These are phyloP conservation scores for Vicia sativa DNA, from an alignment of 306 rosid genomes.

Conservation along the genomic window DNA sequence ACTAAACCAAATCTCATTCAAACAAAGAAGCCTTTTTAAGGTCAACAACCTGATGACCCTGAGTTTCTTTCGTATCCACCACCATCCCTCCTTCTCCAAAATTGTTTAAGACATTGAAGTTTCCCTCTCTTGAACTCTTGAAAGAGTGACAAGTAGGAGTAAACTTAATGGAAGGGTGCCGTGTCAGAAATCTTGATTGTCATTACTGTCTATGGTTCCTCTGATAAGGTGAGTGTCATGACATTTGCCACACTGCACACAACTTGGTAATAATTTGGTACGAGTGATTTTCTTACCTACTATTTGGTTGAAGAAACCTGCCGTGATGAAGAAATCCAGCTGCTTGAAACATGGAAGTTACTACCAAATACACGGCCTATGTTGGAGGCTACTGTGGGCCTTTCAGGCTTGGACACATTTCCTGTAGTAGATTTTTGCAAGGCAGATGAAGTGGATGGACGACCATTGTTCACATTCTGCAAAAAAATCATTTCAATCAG, in stretches of 20 bases:
- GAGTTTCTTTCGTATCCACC: constrained; percentile 28
- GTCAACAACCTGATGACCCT: constrained; percentile 3
- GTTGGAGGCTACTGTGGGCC: constrained; percentile 42
- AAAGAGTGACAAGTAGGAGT: too few species aligned
- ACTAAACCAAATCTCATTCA: too few species aligned
- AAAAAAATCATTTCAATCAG: constrained; percentile 40
- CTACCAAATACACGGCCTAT: constrained; percentile 45
- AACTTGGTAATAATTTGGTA: constrained; percentile 21
- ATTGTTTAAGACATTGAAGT: neutral
- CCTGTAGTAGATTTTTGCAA: constrained; percentile 38
- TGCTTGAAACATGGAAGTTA: constrained; percentile 53
- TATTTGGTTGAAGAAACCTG: constrained; percentile 59
- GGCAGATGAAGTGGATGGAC: constrained; percentile 46
- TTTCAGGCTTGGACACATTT: constrained; percentile 42
- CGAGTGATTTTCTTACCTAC: constrained; percentile 38
- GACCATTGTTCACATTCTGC: constrained; percentile 52
- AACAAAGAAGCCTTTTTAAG: too few species aligned
- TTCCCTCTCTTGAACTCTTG: constrained; percentile 24
- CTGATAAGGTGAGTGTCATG: constrained; percentile 21
- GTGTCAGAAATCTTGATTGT: constrained; percentile 33
- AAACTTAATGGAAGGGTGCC: constrained; percentile 12
- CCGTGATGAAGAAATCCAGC: constrained; percentile 60
- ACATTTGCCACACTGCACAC: constrained; percentile 6
- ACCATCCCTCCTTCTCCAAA: constrained; percentile 5
- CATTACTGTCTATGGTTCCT: constrained; percentile 27